A percentile compares a stretch with the other conserved stretches of the same genome.
phyloP scores from a whole-genome alignment of 2,329 filamentous ascomycete genomes.

The Fusarium oxysporum region DNA sequence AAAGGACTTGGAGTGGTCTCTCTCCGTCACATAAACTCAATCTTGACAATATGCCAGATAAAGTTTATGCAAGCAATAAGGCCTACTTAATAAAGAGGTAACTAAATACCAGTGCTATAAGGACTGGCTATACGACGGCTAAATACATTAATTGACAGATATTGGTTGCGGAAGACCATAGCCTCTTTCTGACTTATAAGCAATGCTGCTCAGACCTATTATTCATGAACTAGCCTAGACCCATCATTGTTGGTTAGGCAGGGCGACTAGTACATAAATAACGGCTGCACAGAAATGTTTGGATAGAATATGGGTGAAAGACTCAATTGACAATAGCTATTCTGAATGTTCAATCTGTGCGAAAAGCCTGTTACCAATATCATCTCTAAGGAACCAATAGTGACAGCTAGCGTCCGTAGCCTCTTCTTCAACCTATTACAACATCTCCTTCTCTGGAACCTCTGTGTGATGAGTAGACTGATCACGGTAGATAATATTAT shows the following conservation, averaged over 20 bases:
- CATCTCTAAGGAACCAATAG: not conserved
- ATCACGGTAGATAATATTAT: not conserved
- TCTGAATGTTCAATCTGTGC: not conserved
- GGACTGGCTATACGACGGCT: no score
- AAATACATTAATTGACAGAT: no score
- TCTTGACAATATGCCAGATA: no score
- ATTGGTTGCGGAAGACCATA: accelerated
- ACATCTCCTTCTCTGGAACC: not conserved
- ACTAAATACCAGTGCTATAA: no score
- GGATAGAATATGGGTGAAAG: not conserved
- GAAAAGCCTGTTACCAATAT: not conserved
- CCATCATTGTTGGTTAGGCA: not conserved
- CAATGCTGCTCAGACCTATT: not conserved
- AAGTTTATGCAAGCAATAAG: no score
- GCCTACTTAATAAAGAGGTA: no score
- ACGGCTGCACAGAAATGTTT: not conserved
- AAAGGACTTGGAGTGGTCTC: no score
- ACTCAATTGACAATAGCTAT: not conserved
- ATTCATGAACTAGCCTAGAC: not conserved
- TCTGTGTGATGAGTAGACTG: not conserved
- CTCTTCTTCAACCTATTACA: not conserved
- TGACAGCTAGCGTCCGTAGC: not conserved
- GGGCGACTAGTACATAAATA: not conserved
- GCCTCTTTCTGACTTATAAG: accelerated
- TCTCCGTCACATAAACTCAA: no score